A percentile compares a stretch with the other conserved stretches of the same genome.
Conservation (phyloP, 2,329 filamentous ascomycete genomes). For the Fusarium sp. region DNA sequence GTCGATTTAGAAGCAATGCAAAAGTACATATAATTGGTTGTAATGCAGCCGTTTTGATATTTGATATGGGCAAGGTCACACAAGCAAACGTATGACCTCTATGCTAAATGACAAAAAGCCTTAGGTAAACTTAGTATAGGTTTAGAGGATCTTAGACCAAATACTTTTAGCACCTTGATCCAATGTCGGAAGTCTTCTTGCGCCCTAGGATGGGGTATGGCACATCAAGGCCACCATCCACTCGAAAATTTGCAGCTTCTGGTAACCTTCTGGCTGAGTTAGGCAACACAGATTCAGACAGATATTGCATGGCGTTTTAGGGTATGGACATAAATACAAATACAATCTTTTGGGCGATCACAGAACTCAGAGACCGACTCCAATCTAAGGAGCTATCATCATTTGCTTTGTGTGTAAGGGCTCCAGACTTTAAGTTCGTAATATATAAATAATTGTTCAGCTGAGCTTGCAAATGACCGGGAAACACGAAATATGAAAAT, state of each 20-base stretch:
- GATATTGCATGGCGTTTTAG: conserved; percentile 26
- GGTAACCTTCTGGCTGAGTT: neutral
- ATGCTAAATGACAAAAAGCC: too few relatives aligned
- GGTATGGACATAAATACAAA: conserved; percentile 8
- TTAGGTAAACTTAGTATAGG: too few relatives aligned
- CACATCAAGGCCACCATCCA: neutral
- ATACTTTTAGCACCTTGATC: too few relatives aligned
- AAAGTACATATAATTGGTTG: neutral
- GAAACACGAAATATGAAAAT: neutral
- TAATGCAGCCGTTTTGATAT: conserved; percentile 7
- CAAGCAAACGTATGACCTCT: too few relatives aligned
- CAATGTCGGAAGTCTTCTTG: too few relatives aligned
- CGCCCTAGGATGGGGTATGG: too few relatives aligned
- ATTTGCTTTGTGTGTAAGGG: neutral
- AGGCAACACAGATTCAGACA: conserved; percentile 1
- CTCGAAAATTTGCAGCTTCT: neutral
- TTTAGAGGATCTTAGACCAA: too few relatives aligned
- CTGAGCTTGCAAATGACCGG: neutral
- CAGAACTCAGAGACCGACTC: too few relatives aligned
- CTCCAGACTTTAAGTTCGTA: neutral
- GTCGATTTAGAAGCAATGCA: conserved; percentile 54
- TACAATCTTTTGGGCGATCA: neutral
- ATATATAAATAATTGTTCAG: neutral
- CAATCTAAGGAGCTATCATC: neutral
- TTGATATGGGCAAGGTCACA: too few relatives aligned